Base-by-base conservation (phyloP, 2,329 filamentous ascomycete species). In the Neodidymelliopsis sp. region DNA sequence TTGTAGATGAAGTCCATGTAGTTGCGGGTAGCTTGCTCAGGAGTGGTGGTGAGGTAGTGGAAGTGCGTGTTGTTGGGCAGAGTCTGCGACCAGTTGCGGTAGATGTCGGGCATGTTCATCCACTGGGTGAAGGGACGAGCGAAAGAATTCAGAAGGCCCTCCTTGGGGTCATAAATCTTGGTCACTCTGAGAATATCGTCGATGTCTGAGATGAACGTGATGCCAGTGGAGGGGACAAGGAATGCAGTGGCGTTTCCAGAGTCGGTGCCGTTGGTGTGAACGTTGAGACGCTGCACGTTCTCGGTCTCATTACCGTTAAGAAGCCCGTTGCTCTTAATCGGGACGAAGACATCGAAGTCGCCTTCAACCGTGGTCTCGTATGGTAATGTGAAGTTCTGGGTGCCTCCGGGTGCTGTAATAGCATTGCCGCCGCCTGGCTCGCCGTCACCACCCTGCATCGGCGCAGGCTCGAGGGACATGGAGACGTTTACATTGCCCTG, bases 1-100 rank as follows among this genome's bases (percentile, higher is more conserved):
- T 84, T 82, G 77, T 88, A 91, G 69, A 92, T 91, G 72, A 88
- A 82, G 51, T 88, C 81, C 87, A 91, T 90, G 74, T 92, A 92
- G 58, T 86, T 87, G 30, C 88, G 79, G 0, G 89, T 90, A 4
- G 85, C 81, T 69, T 92, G 89, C 72, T 91, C 89, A 0, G 89
- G 89, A 0, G 88, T 90, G 0, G 89, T 92, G 0, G 89, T 92
- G 15, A 92, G 78, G 73, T 92, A 92, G 74, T 91, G 88, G 76
- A 91, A 92, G 69, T 91, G 89, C 54, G 86, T 78, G 49, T 57
- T 57, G 62, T 89, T 81, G 0, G 83, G 81, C 11, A 90, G 77
- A 16, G 79, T 82, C n/a, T 74, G 74, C 1, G 82, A 85, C 88
- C 88, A 91, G 64, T 90, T 89, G 57, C 85, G 83, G 68, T 90